Base-by-base conservation (phyloP, 2,329 filamentous ascomycete genomes). In the Neopestalotiopsis sp. region DNA sequence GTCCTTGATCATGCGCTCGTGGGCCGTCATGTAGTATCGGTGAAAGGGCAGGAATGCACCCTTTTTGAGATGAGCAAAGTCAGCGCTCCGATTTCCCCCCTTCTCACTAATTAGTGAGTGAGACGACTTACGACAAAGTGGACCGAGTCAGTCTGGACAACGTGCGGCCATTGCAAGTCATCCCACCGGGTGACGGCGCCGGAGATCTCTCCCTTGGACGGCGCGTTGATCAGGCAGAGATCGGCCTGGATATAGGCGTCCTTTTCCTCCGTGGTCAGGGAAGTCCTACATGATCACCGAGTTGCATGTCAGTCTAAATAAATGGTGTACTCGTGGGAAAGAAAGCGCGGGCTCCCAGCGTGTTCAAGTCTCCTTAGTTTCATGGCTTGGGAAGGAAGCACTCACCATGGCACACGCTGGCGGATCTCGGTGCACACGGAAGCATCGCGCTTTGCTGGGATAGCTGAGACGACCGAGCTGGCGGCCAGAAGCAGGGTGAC, bases 1-100 rank as follows among this genome's bases (percentile, higher is more conserved):
- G 3, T 72, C 61, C 34, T 66, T 70, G 49, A 73, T 61, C 1
- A 70, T 24, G 42, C 64, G 59, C 34, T 70, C 69, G 64, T 72
- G 69, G 6, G 56, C 40, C 0, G 69, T 71, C 20, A 72, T 56
- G 32, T 69, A 63, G 61, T 73, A 73, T 30, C 71, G 69, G 34
- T 71, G 71, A 45, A 69, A 72, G 10, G 71, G 71, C 10, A 73
- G 67, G 61, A 72, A 73, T 7, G 65, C 82, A 62, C 2, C 61
- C 61, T 64, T 28, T 24, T 28, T 5, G 20, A 24, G 38, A 24
- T 12, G 24, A 38, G 34, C 24, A 28, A 38, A 40, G 12, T 63
- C 61, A 45, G 34, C 24, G 24, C 24, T 28, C 24, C 24, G 24
- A 4, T 28, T 24, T 28, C 24, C 24, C 24, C 24, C 24, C 24